Evolutionary conservation across 2,329 filamentous ascomycete genomes (phyloP).

Genomic region (Dendryphion nanum): DNA sequence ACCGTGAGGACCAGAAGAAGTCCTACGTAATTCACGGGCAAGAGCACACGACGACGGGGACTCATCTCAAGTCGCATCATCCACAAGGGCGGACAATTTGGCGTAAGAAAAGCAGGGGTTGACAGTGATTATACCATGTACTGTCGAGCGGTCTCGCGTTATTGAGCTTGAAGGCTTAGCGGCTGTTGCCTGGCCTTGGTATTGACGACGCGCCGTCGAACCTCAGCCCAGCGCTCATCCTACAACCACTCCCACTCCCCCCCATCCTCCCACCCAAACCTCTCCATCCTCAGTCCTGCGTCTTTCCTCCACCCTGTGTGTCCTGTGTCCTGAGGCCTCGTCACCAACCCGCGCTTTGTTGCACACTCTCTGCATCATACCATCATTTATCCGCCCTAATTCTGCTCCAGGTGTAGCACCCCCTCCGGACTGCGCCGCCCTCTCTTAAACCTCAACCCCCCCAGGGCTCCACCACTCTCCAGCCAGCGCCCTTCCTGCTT

Average conservation of each 20-base stretch:
- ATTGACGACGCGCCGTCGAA: conserved; percentile 11
- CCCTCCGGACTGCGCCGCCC: conserved; percentile 31
- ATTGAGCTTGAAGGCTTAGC: conserved; percentile 21
- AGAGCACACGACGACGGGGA: too few species aligned
- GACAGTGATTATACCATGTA: too few species aligned
- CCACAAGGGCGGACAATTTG: too few species aligned
- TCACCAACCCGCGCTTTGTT: conserved; percentile 16
- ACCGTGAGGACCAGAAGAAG: too few species aligned
- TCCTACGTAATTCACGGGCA: too few species aligned
- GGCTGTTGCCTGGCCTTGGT: conserved; percentile 20
- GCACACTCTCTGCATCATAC: too few species aligned
- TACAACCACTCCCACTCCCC: conserved; percentile 16
- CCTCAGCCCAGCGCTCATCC: conserved; percentile 9
- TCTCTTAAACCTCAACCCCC: conserved; percentile 25
- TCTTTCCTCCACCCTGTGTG: conserved; percentile 6
- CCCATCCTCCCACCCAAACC: conserved; percentile 13
- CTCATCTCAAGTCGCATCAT: too few species aligned
- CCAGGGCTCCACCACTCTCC: conserved; percentile 16
- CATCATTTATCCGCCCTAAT: conserved; percentile 21
- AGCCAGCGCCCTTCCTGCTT: conserved; percentile 27
- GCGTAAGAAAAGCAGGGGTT: too few species aligned
- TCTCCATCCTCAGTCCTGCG: conserved; percentile 8
- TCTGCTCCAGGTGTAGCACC: conserved; percentile 21
- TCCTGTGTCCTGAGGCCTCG: conserved; percentile 28
- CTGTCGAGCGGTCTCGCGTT: conserved; percentile 14